Percentiles rank a stretch among this genome's conserved stretches.
Evolutionary conservation across 148 eudicot species (phyloP).

Genomic region (Persicaria tinctoria): DNA sequence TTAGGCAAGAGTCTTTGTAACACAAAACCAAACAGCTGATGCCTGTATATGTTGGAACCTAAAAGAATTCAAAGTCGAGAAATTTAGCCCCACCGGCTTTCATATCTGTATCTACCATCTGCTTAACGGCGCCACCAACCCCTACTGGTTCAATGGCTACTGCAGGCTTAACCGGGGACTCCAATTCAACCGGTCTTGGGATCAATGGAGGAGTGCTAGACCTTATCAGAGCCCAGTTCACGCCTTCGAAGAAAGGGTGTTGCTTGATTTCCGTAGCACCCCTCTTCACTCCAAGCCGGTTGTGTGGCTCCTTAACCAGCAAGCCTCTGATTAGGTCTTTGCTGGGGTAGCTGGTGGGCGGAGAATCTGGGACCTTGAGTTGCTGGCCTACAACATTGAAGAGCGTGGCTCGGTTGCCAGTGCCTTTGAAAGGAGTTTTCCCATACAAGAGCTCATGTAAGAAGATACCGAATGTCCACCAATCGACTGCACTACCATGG

Average conservation of each 20-base stretch:
- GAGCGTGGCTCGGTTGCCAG: conserved; percentile 77
- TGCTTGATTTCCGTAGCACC: conserved; percentile 89
- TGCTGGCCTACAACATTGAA: conserved; percentile 83
- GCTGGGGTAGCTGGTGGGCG: conserved; percentile 56
- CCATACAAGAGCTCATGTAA: background rate
- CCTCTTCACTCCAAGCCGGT: conserved; percentile 64
- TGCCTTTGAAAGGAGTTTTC: conserved; percentile 27
- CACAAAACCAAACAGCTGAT: background rate
- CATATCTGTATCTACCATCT: conserved; percentile 35
- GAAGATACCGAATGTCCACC: conserved; percentile 31
- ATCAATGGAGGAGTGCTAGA: conserved; percentile 80
- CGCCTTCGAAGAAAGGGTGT: conserved; percentile 85
- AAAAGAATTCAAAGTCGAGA: conserved; percentile 74
- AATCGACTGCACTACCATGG: conserved; percentile 86
- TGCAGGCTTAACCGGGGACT: conserved; percentile 35
- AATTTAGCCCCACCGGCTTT: conserved; percentile 53
- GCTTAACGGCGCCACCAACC: conserved; percentile 35
- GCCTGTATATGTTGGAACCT: conserved; percentile 9
- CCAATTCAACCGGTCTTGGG: conserved; percentile 55
- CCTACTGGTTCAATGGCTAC: conserved; percentile 24
- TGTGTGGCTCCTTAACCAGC: conserved; percentile 72
- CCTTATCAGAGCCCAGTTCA: conserved; percentile 81
- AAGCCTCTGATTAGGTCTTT: conserved; percentile 64
- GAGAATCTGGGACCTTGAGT: conserved; percentile 60
- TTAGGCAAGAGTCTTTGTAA: background rate